Evolutionary conservation across 2,329 filamentous ascomycete genomes (phyloP).

Genomic region (Ceratocystis cacaofunesta): DNA sequence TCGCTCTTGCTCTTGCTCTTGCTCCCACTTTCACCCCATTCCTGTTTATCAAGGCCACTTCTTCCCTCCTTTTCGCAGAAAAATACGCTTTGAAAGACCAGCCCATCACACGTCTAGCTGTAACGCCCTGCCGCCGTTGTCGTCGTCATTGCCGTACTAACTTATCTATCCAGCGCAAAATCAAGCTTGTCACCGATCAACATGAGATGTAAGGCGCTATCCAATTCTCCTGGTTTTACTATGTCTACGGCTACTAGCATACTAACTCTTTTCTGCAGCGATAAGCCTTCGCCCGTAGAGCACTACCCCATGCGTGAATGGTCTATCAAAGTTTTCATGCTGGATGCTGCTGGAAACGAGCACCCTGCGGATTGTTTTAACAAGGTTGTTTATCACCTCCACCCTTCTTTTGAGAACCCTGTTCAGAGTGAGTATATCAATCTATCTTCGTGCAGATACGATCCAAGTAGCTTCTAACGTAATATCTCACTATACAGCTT

Average conservation of each 20-base stretch:
- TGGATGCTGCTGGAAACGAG: constrained; percentile 77
- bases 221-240: not conserved
- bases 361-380: constrained; percentile 73
- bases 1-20: too few relatives aligned
- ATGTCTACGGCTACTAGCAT: not conserved
- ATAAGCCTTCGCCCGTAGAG: constrained; percentile 66
- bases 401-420: constrained; percentile 82
- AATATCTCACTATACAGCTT: constrained; percentile 35
- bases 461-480: not conserved
- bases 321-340: constrained; percentile 70
- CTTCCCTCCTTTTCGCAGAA: not conserved
- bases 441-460: not conserved
- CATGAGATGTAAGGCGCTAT: constrained; percentile 58
- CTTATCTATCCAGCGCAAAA: constrained; percentile 51
- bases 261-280: constrained; percentile 32
- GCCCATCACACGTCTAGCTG: not conserved
- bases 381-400: constrained; percentile 83
- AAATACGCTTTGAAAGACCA: not conserved
- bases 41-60: not conserved
- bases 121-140: too few relatives aligned
- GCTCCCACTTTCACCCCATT: not conserved
- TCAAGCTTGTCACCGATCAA: constrained; percentile 91
- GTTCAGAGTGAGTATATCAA: constrained; percentile 55
- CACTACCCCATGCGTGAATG: constrained; percentile 88
- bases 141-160: not conserved